Evolutionary conservation across 306 rosid species (phyloP).

Genomic region (Ormosia emarginata): DNA sequence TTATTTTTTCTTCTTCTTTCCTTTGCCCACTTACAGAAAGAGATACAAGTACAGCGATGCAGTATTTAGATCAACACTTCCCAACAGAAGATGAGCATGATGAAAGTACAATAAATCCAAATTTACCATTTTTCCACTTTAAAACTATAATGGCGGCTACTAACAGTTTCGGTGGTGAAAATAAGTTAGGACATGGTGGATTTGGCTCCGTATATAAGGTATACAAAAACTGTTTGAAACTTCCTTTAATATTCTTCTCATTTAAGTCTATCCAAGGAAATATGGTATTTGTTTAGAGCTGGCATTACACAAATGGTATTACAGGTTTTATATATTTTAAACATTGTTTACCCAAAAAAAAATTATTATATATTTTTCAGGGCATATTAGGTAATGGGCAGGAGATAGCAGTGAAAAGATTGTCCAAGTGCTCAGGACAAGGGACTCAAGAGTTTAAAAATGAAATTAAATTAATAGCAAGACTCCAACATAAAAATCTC

Average conservation of each 20-base stretch:
- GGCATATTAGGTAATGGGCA: conserved; percentile 36
- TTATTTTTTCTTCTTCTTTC: neutral
- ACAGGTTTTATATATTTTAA: no score
- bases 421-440: conserved; percentile 28
- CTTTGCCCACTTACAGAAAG: neutral
- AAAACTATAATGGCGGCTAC: conserved; percentile 28
- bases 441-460: conserved; percentile 33
- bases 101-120: neutral
- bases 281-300: conserved; percentile 34
- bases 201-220: conserved; percentile 57
- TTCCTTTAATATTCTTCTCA: no score
- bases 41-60: neutral
- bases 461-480: conserved; percentile 25
- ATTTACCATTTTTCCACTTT: neutral
- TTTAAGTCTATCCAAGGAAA: no score
- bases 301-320: no score
- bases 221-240: no score
- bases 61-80: neutral
- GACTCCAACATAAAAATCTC: conserved; percentile 37
- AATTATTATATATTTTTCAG: conserved; percentile 21
- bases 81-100: neutral
- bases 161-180: conserved; percentile 12
- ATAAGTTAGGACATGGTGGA: conserved; percentile 62
- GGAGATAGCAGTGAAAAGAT: conserved; percentile 51
- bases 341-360: no score